phyloP scores from a whole-genome alignment of 1,284 basidiomycete species.

The Trichosporon sp. region DNA sequence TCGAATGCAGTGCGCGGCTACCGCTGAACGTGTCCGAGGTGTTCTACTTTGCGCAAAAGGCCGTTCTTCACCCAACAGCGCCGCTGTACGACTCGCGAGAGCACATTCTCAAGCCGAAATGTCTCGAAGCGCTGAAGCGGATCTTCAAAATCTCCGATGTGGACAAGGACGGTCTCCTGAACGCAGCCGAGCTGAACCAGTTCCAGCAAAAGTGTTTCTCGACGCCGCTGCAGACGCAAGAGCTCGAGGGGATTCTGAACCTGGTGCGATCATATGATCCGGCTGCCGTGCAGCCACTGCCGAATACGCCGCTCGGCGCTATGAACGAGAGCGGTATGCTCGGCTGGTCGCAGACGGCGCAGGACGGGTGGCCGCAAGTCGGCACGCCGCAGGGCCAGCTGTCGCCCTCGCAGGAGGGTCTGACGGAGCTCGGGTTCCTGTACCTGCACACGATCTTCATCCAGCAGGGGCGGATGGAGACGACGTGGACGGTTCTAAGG shows the following conservation, averaged over 20 bases:
- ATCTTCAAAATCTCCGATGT: constrained; percentile 95
- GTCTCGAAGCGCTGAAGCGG: constrained; percentile 76
- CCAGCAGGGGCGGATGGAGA: constrained; percentile 90
- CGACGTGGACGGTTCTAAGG: constrained; percentile 93
- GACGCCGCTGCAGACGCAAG: constrained; percentile 82
- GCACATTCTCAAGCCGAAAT: constrained; percentile 83
- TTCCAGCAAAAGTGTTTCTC: constrained; percentile 98
- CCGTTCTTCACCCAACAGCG: constrained; percentile 93
- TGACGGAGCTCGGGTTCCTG: constrained; percentile 90
- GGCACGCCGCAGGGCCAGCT: neutral
- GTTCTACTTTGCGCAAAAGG: constrained; percentile 99
- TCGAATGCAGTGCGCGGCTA: constrained; percentile 87
- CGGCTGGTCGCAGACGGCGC: constrained; percentile 3
- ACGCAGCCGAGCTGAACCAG: constrained; percentile 87
- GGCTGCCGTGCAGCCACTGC: constrained; percentile 40
- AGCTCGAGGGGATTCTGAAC: constrained; percentile 84
- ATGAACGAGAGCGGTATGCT: constrained; percentile 7
- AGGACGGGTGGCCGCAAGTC: neutral
- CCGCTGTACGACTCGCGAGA: constrained; percentile 95
- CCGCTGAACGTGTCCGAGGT: constrained; percentile 93
- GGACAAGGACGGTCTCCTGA: constrained; percentile 89
- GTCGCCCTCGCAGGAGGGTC: constrained; percentile 52
- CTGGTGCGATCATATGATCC: constrained; percentile 68
- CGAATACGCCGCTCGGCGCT: constrained; percentile 15
- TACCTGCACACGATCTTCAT: constrained; percentile 97